These are phyloP conservation scores for Kwoniella sp. DNA, from an alignment of 768 basidiomycete species.

Conservation along the genomic window DNA sequence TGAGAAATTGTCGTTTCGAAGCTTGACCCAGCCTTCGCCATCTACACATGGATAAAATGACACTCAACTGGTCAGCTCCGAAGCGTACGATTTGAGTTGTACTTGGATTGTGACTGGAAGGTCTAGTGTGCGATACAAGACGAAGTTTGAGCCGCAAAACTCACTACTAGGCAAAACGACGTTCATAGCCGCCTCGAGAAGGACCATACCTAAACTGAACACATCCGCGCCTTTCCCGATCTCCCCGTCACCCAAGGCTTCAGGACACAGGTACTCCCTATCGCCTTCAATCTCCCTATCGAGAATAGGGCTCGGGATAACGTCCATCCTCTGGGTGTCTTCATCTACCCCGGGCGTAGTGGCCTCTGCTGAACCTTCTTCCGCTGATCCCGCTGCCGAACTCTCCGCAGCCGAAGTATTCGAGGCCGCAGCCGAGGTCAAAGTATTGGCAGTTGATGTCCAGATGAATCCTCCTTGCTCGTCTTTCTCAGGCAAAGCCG, in stretches of 20 bases:
- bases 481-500: constrained; percentile 39
- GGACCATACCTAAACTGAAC: constrained; percentile 94
- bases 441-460: constrained; percentile 6
- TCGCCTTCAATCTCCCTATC: constrained; percentile 78
- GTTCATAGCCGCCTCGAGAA: constrained; percentile 92
- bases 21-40: constrained; percentile 89
- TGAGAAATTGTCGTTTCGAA: constrained; percentile 87
- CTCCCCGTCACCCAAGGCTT: constrained; percentile 76
- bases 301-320: constrained; percentile 40
- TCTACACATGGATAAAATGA: constrained; percentile 61
- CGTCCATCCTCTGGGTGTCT: neutral
- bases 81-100: no score
- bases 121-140: neutral
- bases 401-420: neutral
- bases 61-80: constrained; percentile 7
- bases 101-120: no score
- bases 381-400: constrained; percentile 6
- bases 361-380: constrained; percentile 14
- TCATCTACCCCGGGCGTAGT: neutral
- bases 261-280: constrained; percentile 93
- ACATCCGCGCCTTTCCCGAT: constrained; percentile 94
- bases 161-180: constrained; percentile 93
- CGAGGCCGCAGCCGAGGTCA: neutral
- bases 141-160: constrained; percentile 1
- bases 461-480: constrained; percentile 43